A percentile compares a stretch with the other conserved stretches of the same genome.
Conservation (phyloP, 352 stramenopile genomes). For the Phytopythium aichiense region DNA sequence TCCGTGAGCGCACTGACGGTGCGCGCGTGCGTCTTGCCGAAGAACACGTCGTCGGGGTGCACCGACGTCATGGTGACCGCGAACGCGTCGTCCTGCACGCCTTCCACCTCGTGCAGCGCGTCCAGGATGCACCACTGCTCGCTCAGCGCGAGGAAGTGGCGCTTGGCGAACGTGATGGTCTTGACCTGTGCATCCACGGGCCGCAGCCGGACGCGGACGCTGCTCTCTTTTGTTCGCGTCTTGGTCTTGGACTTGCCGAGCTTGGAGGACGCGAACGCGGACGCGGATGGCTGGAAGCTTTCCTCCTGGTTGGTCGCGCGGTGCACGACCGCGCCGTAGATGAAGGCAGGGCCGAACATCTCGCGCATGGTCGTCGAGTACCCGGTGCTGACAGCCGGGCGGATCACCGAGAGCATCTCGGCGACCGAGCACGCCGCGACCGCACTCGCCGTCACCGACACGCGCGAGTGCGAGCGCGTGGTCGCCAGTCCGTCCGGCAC, state of each 20-base stretch:
- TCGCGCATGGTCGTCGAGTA: conserved; percentile 36
- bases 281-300: not conserved
- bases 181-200: conserved; percentile 21
- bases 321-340: conserved; percentile 43
- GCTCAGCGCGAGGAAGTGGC: conserved; percentile 33
- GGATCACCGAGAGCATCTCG: conserved; percentile 30
- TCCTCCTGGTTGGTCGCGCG: conserved; percentile 5
- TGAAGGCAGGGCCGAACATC: conserved; percentile 40
- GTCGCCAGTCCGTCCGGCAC: not conserved
- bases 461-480: not conserved
- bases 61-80: conserved; percentile 37
- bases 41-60: conserved; percentile 37
- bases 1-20: conserved; percentile 3
- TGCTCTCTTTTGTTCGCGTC: not conserved
- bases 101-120: not conserved
- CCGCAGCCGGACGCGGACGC: not conserved
- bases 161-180: conserved; percentile 32
- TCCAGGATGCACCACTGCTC: conserved; percentile 39
- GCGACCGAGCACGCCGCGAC: conserved; percentile 35
- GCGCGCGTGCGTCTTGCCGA: conserved; percentile 33
- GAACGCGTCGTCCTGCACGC: conserved; percentile 13
- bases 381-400: conserved; percentile 17
- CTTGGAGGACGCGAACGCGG: not conserved
- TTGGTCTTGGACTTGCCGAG: not conserved
- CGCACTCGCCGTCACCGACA: not conserved